A percentile compares a stretch with the other conserved stretches of the same genome.
phyloP scores from a whole-genome alignment of 2,329 filamentous ascomycete genomes.

The Alternaria consortialis region DNA sequence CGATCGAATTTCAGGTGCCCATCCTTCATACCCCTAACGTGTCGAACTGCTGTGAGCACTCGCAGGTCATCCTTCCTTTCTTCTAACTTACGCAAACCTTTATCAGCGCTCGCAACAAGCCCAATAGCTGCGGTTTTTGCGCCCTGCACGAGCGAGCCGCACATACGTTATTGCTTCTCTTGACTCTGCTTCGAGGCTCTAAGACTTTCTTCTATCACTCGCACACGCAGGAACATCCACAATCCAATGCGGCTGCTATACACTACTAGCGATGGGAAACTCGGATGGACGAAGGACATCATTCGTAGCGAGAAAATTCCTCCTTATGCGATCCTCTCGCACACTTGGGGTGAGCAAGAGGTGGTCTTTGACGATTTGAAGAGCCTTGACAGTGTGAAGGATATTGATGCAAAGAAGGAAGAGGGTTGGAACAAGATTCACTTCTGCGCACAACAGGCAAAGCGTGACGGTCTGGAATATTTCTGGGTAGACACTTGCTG shows the following conservation, averaged over 20 bases:
- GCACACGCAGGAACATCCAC: constrained; percentile 9
- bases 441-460: constrained; percentile 27
- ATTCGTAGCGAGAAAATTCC: constrained; percentile 4
- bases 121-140: constrained; percentile 7
- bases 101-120: constrained; percentile 3
- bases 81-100: constrained; percentile 8
- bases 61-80: constrained; percentile 7
- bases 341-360: constrained; percentile 11
- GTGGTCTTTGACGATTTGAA: constrained; percentile 3
- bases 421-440: constrained; percentile 14
- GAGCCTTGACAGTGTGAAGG: neutral
- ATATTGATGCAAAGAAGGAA: neutral
- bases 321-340: constrained; percentile 11
- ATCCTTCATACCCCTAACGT: too few relatives aligned
- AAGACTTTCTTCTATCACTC: constrained; percentile 11
- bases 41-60: too few relatives aligned
- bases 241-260: constrained; percentile 20
- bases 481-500: too few relatives aligned
- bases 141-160: constrained; percentile 10
- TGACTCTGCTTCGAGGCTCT: constrained; percentile 15
- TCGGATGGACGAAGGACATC: constrained; percentile 10
- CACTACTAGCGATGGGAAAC: constrained; percentile 16
- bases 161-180: constrained; percentile 10
- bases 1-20: neutral
- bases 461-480: constrained; percentile 12